These are phyloP conservation scores for Phialophora expanda DNA, from an alignment of 2,329 filamentous ascomycete genomes.

Conservation along the genomic window DNA sequence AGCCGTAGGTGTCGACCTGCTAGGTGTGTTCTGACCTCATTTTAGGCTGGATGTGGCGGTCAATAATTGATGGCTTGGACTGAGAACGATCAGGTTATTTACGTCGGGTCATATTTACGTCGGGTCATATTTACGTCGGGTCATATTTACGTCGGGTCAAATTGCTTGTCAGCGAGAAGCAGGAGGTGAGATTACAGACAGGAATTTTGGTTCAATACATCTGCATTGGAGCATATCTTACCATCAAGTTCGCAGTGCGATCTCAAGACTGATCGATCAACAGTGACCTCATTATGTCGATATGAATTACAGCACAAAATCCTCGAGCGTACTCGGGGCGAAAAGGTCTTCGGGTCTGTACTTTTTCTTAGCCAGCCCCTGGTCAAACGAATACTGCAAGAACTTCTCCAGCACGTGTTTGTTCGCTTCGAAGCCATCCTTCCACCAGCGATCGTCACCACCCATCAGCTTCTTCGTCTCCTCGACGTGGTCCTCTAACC, in stretches of 20 bases:
- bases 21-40: too few species aligned
- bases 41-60: too few species aligned
- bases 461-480: slow-evolving; percentile 29
- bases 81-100: too few species aligned
- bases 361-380: slow-evolving; percentile 32
- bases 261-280: background rate
- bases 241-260: too few species aligned
- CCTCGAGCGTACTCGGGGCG: slow-evolving; percentile 18
- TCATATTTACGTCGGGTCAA: too few species aligned
- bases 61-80: too few species aligned
- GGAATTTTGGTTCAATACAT: too few species aligned
- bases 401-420: slow-evolving; percentile 37
- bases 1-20: background rate
- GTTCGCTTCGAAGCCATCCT: slow-evolving; percentile 37
- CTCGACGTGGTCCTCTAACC: slow-evolving; percentile 36
- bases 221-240: too few species aligned
- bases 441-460: slow-evolving; percentile 29
- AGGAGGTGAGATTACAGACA: too few species aligned
- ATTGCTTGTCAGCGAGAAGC: too few species aligned
- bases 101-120: too few species aligned
- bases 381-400: slow-evolving; percentile 30
- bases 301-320: slow-evolving; percentile 8
- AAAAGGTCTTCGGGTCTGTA: slow-evolving; percentile 31
- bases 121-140: too few species aligned
- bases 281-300: background rate